A percentile compares a stretch with the other conserved stretches of the same genome.
These are phyloP conservation scores for Solanum infundibuliforme DNA, from an alignment of 257 asterid species.

Conservation along the genomic window DNA sequence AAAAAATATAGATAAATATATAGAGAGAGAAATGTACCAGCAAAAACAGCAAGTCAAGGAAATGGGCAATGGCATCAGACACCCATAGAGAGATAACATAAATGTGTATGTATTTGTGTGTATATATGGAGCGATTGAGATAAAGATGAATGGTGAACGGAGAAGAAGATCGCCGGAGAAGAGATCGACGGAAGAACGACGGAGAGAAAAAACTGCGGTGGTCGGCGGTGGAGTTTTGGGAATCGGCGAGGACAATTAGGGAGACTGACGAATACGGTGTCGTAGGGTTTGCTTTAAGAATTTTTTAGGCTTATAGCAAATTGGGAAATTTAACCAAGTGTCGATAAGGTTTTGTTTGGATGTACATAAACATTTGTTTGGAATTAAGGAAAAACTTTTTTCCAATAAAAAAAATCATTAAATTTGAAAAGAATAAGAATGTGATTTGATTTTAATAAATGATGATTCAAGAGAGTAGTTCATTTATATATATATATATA, in stretches of 20 bases:
- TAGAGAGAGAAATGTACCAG: background rate
- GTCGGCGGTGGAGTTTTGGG: background rate
- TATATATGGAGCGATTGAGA: background rate
- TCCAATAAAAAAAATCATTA: background rate
- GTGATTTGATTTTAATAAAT: background rate
- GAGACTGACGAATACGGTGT: background rate
- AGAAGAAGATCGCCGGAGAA: background rate
- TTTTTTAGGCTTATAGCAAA: too few species aligned
- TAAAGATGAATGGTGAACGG: background rate
- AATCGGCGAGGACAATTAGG: background rate
- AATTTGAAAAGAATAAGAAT: background rate
- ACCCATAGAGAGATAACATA: background rate
- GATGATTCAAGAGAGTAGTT: background rate
- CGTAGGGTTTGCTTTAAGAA: background rate
- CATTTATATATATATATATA: too few species aligned
- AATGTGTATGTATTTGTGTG: background rate
- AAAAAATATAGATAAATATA: background rate
- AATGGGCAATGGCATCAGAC: background rate
- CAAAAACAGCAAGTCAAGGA: background rate
- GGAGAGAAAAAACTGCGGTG: background rate
- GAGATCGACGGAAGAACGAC: background rate
- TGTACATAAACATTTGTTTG: background rate
- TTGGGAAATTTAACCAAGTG: background rate
- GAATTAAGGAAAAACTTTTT: background rate
- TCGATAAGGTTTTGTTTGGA: background rate